Conservation (phyloP, 805 yeast genomes). For the Ogataea methylovora region DNA sequence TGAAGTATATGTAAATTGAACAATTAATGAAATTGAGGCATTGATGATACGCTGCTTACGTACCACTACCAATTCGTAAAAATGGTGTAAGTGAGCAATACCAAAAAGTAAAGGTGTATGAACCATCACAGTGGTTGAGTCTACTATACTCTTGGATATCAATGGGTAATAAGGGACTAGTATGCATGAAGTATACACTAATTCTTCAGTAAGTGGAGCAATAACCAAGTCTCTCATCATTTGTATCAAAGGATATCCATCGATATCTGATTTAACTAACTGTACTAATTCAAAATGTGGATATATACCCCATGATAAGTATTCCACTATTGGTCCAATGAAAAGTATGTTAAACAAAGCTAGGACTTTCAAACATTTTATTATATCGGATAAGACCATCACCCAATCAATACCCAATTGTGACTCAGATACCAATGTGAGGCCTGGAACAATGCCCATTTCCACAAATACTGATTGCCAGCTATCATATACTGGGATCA, state of each 20-base stretch:
- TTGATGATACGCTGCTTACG: conserved; percentile 4
- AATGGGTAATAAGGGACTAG: conserved; percentile 23
- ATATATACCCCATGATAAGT: conserved; percentile 16
- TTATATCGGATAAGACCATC: background rate
- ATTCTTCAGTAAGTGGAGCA: conserved; percentile 77
- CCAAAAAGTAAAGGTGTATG: conserved; percentile 64
- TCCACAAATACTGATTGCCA: too few relatives aligned
- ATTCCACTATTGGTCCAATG: conserved; percentile 39
- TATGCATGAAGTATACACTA: conserved; percentile 52
- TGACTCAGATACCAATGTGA: too few relatives aligned
- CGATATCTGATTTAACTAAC: background rate
- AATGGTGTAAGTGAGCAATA: conserved; percentile 75
- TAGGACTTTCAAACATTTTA: conserved; percentile 9
- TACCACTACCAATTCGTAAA: conserved; percentile 32
- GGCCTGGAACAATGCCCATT: too few relatives aligned
- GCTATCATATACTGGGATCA: too few relatives aligned
- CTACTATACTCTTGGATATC: conserved; percentile 1
- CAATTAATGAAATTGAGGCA: too few relatives aligned
- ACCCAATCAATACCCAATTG: conserved; percentile 2
- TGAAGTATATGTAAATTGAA: conserved; percentile 61
- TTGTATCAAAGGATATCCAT: conserved; percentile 14
- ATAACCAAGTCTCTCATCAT: conserved; percentile 52
- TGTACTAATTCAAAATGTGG: background rate
- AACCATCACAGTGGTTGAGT: conserved; percentile 13
- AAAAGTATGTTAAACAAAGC: conserved; percentile 33